Conservation (phyloP, 371 early-diverging fungal genomes). For the Haplosporangium sp. region DNA sequence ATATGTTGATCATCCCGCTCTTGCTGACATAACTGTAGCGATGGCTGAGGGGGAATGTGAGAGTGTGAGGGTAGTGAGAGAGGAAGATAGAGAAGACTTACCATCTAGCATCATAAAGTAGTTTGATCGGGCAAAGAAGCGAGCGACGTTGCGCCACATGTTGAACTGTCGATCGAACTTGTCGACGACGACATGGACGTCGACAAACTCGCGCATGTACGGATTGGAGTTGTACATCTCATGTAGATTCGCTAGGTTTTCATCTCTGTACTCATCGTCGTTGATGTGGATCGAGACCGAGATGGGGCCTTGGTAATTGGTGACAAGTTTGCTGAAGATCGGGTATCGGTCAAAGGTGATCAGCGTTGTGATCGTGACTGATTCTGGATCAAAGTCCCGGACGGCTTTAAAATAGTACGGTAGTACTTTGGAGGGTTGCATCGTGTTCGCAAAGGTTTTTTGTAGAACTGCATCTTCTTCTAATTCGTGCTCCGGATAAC, state of each 20-base stretch:
- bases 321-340: slow-evolving; percentile 64
- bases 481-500: slow-evolving; percentile 20
- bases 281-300: slow-evolving; percentile 73
- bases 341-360: slow-evolving; percentile 61
- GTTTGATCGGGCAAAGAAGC: slow-evolving; percentile 73
- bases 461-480: slow-evolving; percentile 25
- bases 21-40: neutral
- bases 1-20: neutral
- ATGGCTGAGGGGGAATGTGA: neutral
- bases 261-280: slow-evolving; percentile 63
- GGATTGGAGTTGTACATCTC: slow-evolving; percentile 61
- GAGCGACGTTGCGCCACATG: slow-evolving; percentile 77
- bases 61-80: neutral
- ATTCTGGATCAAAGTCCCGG: slow-evolving; percentile 42
- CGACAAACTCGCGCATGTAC: slow-evolving; percentile 66
- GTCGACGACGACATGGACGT: slow-evolving; percentile 72
- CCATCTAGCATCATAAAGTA: slow-evolving; percentile 75
- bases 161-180: slow-evolving; percentile 77
- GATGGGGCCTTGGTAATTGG: slow-evolving; percentile 72
- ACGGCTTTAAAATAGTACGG: slow-evolving; percentile 70
- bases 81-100: neutral
- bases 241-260: slow-evolving; percentile 60
- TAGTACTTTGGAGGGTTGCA: slow-evolving; percentile 69
- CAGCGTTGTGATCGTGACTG: slow-evolving; percentile 61
- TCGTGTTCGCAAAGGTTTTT: slow-evolving; percentile 71